phyloP scores from a whole-genome alignment of 768 basidiomycete genomes.

The Porpolomopsis calyptriformis region DNA sequence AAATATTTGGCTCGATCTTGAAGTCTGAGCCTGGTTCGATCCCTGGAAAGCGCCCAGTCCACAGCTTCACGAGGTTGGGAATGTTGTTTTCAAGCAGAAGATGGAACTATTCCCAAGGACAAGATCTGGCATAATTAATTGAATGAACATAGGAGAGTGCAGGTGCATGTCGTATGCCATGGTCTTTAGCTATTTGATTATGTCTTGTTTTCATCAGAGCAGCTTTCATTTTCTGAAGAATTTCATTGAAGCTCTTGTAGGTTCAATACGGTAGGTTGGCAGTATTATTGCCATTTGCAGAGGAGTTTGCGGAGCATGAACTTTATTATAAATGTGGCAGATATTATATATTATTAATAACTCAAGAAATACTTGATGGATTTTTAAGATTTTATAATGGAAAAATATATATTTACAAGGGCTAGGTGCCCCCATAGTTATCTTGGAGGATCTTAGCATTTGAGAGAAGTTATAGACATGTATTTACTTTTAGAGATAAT shows the following conservation, averaged over 20 bases:
- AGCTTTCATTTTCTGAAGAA: constrained; percentile 1
- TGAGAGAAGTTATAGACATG: too few species aligned
- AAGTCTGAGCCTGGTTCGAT: constrained; percentile 24
- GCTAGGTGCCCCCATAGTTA: too few species aligned
- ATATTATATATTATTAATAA: too few species aligned
- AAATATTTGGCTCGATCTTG: constrained; percentile 15
- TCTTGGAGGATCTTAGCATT: too few species aligned
- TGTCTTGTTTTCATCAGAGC: constrained; percentile 2
- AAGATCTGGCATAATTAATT: constrained; percentile 19
- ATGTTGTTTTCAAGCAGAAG: constrained; percentile 32
- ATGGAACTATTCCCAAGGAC: constrained; percentile 38
- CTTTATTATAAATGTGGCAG: too few species aligned
- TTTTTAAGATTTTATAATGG: too few species aligned
- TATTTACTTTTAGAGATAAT: too few species aligned
- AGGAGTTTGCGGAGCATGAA: too few species aligned
- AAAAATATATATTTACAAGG: too few species aligned
- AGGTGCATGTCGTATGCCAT: constrained; percentile 23
- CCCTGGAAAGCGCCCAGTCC: constrained; percentile 31
- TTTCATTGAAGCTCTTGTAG: constrained; percentile 12
- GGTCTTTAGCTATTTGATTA: constrained; percentile 14
- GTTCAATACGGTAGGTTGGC: constrained; percentile 13
- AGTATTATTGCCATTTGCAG: too few species aligned
- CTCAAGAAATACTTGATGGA: too few species aligned
- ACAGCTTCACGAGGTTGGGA: constrained; percentile 26
- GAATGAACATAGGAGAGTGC: constrained; percentile 19